These are phyloP conservation scores for Papiliotrema laurentii DNA, from an alignment of 1,284 basidiomycete species.

Conservation along the genomic window DNA sequence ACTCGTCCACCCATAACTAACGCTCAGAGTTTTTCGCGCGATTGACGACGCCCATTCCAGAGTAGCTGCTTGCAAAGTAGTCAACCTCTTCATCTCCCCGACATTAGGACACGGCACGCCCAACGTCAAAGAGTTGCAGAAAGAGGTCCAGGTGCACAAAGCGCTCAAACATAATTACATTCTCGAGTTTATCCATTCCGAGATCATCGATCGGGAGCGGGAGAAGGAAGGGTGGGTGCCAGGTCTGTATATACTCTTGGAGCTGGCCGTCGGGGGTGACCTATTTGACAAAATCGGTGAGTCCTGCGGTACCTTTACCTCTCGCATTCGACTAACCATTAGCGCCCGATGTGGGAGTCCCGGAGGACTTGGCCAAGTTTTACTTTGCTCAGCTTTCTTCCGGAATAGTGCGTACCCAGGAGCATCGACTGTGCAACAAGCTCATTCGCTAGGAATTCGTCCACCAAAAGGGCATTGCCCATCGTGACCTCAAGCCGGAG, in stretches of 20 bases:
- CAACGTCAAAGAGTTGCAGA: slow-evolving; percentile 71
- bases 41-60: slow-evolving; percentile 59
- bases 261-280: slow-evolving; percentile 89
- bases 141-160: slow-evolving; percentile 88
- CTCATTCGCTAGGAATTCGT: slow-evolving; percentile 62
- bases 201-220: slow-evolving; percentile 66
- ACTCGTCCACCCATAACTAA: background rate
- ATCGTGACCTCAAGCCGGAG: slow-evolving; percentile 95
- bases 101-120: slow-evolving; percentile 31
- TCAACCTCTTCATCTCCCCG: slow-evolving; percentile 53
- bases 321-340: background rate
- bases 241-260: slow-evolving; percentile 87
- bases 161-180: slow-evolving; percentile 77
- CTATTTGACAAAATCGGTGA: slow-evolving; percentile 96
- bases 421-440: background rate
- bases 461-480: slow-evolving; percentile 85
- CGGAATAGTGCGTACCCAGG: slow-evolving; percentile 55
- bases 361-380: slow-evolving; percentile 81
- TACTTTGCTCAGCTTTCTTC: slow-evolving; percentile 87
- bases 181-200: slow-evolving; percentile 75
- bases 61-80: slow-evolving; percentile 79
- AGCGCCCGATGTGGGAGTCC: slow-evolving; percentile 83
- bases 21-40: slow-evolving; percentile 70
- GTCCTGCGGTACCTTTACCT: slow-evolving; percentile 12
- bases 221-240: slow-evolving; percentile 53